phyloP scores from a whole-genome alignment of 768 basidiomycete genomes.

The Russula sp. region DNA sequence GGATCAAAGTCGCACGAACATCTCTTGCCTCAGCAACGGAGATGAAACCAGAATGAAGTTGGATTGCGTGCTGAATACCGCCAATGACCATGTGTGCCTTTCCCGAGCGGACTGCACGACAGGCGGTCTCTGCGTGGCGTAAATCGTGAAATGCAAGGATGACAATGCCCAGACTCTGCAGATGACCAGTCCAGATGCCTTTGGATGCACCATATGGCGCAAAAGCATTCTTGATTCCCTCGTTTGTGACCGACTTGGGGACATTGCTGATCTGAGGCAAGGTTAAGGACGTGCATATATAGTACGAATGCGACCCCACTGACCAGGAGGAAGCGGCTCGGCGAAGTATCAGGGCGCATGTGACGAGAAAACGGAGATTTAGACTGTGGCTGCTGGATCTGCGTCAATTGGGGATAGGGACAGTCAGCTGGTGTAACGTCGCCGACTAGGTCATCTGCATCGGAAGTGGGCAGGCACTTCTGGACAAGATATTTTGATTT shows the following conservation, averaged over 20 bases:
- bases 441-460: neutral
- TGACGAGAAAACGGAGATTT: neutral
- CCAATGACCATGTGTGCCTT: conserved; percentile 15
- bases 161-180: conserved; percentile 19
- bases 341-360: conserved; percentile 7
- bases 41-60: conserved; percentile 21
- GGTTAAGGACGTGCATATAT: neutral
- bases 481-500: conserved; percentile 7
- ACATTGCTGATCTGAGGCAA: conserved; percentile 23
- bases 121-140: conserved; percentile 19
- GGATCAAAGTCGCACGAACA: conserved; percentile 12
- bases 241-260: conserved; percentile 6
- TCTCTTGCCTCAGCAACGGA: conserved; percentile 23
- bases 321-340: conserved; percentile 31
- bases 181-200: conserved; percentile 23
- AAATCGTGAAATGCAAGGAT: conserved; percentile 24
- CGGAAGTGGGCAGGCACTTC: conserved; percentile 5
- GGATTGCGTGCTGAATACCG: conserved; percentile 8
- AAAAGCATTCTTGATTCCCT: conserved; percentile 21
- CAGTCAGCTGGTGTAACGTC: conserved; percentile 16
- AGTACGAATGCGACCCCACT: neutral
- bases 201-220: conserved; percentile 19
- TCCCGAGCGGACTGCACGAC: conserved; percentile 16
- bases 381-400: conserved; percentile 1
- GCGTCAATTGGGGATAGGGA: neutral